Evolutionary conservation across 2,329 filamentous ascomycete species (phyloP).

Genomic region (Hypoxylon rubiginosum): DNA sequence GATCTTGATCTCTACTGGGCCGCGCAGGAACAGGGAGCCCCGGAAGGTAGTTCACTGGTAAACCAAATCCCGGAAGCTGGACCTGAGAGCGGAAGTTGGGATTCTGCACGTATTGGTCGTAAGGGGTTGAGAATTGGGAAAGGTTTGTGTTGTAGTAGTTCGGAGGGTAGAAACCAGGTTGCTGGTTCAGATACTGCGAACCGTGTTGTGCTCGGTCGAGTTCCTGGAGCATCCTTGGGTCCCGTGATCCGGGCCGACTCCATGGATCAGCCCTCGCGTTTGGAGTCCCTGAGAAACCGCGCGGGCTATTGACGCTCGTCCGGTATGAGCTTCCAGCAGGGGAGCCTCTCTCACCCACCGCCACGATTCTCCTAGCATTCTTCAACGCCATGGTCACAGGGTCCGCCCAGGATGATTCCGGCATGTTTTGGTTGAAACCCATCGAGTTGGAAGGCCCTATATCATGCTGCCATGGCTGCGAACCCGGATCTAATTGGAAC

Average conservation of each 20-base stretch:
- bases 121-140: constrained; percentile 54
- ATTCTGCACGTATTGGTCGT: constrained; percentile 55
- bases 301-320: constrained; percentile 49
- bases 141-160: constrained; percentile 55
- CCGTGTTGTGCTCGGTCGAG: constrained; percentile 51
- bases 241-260: constrained; percentile 55
- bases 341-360: constrained; percentile 58
- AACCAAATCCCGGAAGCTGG: constrained; percentile 53
- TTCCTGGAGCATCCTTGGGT: constrained; percentile 54
- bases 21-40: constrained; percentile 51
- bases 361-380: constrained; percentile 51
- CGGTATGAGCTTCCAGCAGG: constrained; percentile 53
- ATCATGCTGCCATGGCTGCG: constrained; percentile 61
- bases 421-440: constrained; percentile 45
- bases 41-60: constrained; percentile 48
- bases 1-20: constrained; percentile 68
- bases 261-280: constrained; percentile 54
- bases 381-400: constrained; percentile 42
- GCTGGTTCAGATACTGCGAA: constrained; percentile 45
- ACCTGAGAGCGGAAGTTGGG: constrained; percentile 54
- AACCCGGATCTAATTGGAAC: constrained; percentile 63
- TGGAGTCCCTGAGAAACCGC: constrained; percentile 49
- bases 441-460: constrained; percentile 32
- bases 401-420: constrained; percentile 53
- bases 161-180: constrained; percentile 52